phyloP scores from a whole-genome alignment of 139 green algal genomes.

The Chlamydomonas sphaeroides region DNA sequence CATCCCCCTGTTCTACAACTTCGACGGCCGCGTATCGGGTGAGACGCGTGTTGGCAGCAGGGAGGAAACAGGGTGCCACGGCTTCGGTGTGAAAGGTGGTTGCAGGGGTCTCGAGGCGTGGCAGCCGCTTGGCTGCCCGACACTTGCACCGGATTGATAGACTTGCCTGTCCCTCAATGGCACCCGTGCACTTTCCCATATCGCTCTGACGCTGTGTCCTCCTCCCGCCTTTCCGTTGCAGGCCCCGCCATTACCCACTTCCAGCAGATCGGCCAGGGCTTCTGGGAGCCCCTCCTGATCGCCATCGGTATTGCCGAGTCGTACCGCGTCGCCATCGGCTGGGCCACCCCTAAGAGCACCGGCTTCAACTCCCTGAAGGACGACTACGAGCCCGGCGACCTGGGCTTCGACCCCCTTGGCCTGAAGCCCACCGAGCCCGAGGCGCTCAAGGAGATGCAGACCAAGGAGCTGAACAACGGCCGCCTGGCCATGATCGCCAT shows the following conservation, averaged over 20 bases:
- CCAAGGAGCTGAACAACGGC: constrained; percentile 90
- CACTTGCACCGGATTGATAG: no score
- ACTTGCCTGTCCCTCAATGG: no score
- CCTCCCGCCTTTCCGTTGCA: not conserved
- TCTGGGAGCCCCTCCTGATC: constrained; percentile 75
- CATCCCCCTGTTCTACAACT: constrained; percentile 66
- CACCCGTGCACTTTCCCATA: no score
- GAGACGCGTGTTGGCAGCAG: no score
- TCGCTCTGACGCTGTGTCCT: no score
- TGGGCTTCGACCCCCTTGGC: constrained; percentile 83
- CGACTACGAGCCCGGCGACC: constrained; percentile 74
- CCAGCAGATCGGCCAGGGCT: constrained; percentile 75
- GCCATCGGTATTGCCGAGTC: constrained; percentile 72
- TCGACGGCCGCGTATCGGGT: constrained; percentile 63
- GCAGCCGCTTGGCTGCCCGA: no score
- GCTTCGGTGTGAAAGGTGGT: no score
- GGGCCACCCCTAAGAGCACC: constrained; percentile 66
- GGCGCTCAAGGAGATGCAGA: constrained; percentile 73
- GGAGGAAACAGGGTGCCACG: no score
- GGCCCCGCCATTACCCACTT: constrained; percentile 87
- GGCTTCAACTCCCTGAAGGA: constrained; percentile 69
- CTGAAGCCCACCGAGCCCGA: constrained; percentile 64
- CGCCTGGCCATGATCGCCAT: constrained; percentile 89
- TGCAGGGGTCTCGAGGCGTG: no score
- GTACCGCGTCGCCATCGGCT: constrained; percentile 67